These are phyloP conservation scores for Trichodelitschia bisporula DNA, from an alignment of 495 filamentous ascomycete species.

Conservation along the genomic window DNA sequence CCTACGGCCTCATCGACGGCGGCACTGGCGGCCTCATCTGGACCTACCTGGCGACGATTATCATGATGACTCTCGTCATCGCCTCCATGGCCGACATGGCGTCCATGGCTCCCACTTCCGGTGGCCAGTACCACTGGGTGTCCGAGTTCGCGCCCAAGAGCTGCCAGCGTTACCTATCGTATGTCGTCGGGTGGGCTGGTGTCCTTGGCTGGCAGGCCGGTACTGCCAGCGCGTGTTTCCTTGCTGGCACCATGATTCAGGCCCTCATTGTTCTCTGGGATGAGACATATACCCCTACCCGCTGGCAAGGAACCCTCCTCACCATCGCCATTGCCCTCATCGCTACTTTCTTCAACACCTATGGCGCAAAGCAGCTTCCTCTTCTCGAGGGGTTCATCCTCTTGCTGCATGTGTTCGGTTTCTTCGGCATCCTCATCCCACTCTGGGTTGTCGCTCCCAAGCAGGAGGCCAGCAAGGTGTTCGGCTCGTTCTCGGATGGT, in stretches of 20 bases:
- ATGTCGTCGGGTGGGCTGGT: conserved; percentile 11
- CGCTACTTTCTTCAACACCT: conserved; percentile 5
- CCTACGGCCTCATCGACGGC: conserved; percentile 3
- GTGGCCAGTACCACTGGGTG: conserved; percentile 22
- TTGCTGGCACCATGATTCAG: conserved; percentile 2
- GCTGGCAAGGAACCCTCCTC: conserved; percentile 5
- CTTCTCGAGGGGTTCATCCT: conserved; percentile 8
- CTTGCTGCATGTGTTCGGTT: conserved; percentile 8
- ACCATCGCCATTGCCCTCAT: conserved; percentile 4
- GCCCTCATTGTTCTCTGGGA: conserved; percentile 7
- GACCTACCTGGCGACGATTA: conserved; percentile 1
- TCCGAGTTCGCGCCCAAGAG: conserved; percentile 16
- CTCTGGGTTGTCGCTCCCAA: conserved; percentile 15
- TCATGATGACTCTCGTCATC: conserved; percentile 1
- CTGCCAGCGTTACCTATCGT: conserved; percentile 16
- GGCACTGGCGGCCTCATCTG: conserved; percentile 6
- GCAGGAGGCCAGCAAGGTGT: conserved; percentile 10
- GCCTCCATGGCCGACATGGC: conserved; percentile 5
- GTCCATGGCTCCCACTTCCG: conserved; percentile 5
- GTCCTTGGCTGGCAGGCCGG: conserved; percentile 2
- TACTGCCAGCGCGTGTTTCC: conserved; percentile 1
- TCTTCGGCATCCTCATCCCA: conserved; percentile 24
- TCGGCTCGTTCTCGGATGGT: conserved; percentile 6
- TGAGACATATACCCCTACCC: conserved; percentile 7
- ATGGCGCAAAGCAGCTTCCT: conserved; percentile 7